phyloP scores from a whole-genome alignment of 371 early-diverging fungal species.

The Apophysomyces elegans region DNA sequence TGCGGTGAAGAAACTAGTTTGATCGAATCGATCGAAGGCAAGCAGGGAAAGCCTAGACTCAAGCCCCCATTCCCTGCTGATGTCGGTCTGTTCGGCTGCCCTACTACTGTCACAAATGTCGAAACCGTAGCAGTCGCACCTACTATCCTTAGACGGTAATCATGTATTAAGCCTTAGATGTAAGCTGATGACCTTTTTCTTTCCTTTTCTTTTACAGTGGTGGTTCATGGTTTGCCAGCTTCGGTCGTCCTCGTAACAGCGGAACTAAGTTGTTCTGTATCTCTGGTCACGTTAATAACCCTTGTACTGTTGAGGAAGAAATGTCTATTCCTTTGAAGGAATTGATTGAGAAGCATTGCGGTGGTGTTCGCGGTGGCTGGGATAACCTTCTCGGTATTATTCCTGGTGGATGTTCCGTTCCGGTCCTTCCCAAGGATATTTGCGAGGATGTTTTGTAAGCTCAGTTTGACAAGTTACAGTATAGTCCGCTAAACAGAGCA shows the following conservation, averaged over 20 bases:
- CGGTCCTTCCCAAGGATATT: constrained; percentile 85
- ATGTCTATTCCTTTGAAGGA: constrained; percentile 97
- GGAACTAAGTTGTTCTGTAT: constrained; percentile 98
- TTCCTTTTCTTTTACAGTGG: constrained; percentile 51
- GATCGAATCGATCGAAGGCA: constrained; percentile 97
- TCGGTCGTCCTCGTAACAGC: constrained; percentile 92
- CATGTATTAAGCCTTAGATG: background rate
- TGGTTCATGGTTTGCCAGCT: constrained; percentile 92
- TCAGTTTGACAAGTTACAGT: background rate
- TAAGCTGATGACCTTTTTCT: background rate
- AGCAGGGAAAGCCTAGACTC: constrained; percentile 97
- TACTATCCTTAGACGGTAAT: constrained; percentile 85
- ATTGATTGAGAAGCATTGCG: constrained; percentile 95
- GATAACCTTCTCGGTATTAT: constrained; percentile 97
- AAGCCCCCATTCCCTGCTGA: constrained; percentile 99
- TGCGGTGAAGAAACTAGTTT: constrained; percentile 98
- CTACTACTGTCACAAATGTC: constrained; percentile 97
- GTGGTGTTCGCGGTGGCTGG: constrained; percentile 99
- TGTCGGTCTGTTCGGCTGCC: constrained; percentile 97
- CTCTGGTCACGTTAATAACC: constrained; percentile 97
- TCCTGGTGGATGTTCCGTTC: constrained; percentile 97
- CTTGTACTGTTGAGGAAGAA: constrained; percentile 97
- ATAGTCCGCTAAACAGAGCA: background rate
- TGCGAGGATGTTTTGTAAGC: constrained; percentile 86
- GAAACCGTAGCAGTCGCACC: constrained; percentile 98